Evolutionary conservation across 306 rosid species (phyloP), one percentile per base, ranked within the genome.

Genomic region (Chamaecrista fasciculata): DNA sequence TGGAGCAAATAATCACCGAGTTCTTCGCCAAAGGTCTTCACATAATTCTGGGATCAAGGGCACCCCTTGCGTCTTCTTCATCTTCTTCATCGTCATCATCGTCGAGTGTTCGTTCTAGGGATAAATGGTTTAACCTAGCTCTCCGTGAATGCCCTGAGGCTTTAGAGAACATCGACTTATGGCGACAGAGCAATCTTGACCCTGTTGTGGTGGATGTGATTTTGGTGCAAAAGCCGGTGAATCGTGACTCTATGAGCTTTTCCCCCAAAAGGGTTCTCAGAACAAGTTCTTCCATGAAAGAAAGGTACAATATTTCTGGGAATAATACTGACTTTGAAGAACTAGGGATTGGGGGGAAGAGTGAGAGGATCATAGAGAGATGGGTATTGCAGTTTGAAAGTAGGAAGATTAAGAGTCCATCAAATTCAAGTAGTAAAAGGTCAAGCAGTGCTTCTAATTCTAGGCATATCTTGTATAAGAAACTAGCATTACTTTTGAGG

Each of bases 111-210:
- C 70, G 86, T 79, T 90, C 87, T 1, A 86, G 93, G 85, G 96
- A 93, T 66, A 90, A 86, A 74, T 88, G 97, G 97, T 93, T 93
- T 72, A 90, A 90, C 85, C 78, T 90, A 62, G 90, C 97, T 0
- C 80, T 88, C 4, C 76, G 90, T 64, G 94, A 88, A 67, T 86
- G 96, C 70, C 85, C 94, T 44, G 86, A 78, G 0, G 89, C 87
- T 0, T 21, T 93, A 4, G 91, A 86, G 73, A 88, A 86, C 26
- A 71, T 78, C 53, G 97, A 85, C 73, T 78, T 86, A 57, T 90
- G 88, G 85, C 91, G 87, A 64, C 94, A 79, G 70, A 80, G 71
- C 82, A 77, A 86, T 82, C 82, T 62, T 0, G 94, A 90, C 36
- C 88, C 79, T 2, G 60, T 90, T 79, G 83, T 93, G 31, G 79